Evolutionary conservation across 352 stramenopile genomes (phyloP), one percentile per base, ranked within the genome.

Genomic region (Phytophthora sojae): DNA sequence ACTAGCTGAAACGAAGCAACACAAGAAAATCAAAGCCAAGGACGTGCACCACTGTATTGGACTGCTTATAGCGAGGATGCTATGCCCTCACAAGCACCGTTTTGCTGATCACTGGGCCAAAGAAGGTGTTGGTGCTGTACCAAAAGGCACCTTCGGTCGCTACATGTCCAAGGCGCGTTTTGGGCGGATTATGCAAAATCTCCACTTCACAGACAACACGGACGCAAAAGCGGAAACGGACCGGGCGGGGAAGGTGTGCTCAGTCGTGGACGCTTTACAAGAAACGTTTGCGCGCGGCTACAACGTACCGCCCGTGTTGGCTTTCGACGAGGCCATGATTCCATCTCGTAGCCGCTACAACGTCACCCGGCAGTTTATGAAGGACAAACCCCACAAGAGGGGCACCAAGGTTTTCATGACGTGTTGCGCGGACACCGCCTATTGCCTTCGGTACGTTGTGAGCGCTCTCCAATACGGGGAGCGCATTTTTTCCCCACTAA

Each of bases 361-460:
- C 42, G 17, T 66, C 2, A 72, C 51, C 0, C 15, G 57, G 3
- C 55, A 65, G 37, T 71, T 42, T 49, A 19, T 56, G 47, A 71
- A 65, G 25, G 64, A 64, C 32, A 71, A 71, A 6, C 57, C 64
- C 8, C 57, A 72, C 25, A 66, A 65, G 4, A 67, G 57, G 57
- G 57, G 65, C 0, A 69, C 58, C 0, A 73, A 73, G 54, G 1
- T 73, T 4, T 65, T 68, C 42, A 60, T 73, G 58, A 73, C 52
- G 1, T 73, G 66, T 14, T 68, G 58, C 14, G 66, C 66, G 1
- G 29, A 32, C 6, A 45, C 37, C 9, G n/a, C 64, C 7, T 71
- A 61, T 60, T 73, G 32, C 12, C 23, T 67, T n/a, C 55, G 57
- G 45, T 72, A 63, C 30, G 30, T 37, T 37, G 30, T 11, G 30